Evolutionary conservation across 2,329 filamentous ascomycete species (phyloP).

Genomic region (Apiospora saccharicola): DNA sequence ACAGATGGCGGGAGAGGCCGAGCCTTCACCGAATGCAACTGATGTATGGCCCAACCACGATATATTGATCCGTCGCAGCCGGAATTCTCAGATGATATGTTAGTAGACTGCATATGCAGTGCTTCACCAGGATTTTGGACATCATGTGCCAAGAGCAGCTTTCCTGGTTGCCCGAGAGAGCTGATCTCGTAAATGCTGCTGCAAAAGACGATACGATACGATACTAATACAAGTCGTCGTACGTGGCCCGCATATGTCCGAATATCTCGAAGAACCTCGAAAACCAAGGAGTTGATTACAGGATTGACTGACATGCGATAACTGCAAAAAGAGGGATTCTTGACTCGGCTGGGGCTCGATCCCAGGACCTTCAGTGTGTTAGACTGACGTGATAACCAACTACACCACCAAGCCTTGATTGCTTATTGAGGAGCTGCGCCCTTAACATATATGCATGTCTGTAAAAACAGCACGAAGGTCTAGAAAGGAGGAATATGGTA

Average conservation of each 20-base stretch:
- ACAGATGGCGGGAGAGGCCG: neutral
- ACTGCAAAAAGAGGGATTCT: neutral
- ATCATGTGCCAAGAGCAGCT: neutral
- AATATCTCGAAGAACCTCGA: neutral
- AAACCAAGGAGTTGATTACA: neutral
- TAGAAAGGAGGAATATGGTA: no score
- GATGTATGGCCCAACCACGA: neutral
- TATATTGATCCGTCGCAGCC: neutral
- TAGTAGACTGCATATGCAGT: neutral
- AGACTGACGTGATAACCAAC: constrained; percentile 59
- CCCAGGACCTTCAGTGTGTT: constrained; percentile 38
- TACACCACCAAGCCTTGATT: constrained; percentile 39
- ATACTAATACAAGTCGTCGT: neutral
- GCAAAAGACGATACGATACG: neutral
- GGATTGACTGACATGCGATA: neutral
- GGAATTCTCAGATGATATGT: neutral
- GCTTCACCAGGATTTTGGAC: neutral
- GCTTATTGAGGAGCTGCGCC: neutral
- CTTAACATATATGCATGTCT: neutral
- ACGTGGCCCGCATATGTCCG: neutral
- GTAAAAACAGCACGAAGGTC: no score
- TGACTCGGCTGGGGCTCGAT: constrained; percentile 23
- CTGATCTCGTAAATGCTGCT: neutral
- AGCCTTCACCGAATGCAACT: neutral
- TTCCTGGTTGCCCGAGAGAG: neutral